Evolutionary conservation across 106 monocot species (phyloP).

Genomic region (Apostasia shenzhenica): DNA sequence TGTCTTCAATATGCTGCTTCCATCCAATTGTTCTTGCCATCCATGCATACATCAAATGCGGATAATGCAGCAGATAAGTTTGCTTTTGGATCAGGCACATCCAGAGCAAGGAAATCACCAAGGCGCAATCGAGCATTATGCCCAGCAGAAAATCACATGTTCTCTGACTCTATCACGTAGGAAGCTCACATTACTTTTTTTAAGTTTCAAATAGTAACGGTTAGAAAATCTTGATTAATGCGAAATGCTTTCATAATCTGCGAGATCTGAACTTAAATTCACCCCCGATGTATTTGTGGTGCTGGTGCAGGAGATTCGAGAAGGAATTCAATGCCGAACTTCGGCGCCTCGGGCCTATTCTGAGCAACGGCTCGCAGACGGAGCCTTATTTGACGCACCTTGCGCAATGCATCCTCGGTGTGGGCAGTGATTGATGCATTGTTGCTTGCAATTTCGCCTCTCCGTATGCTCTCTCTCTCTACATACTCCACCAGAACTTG

Average conservation of each 20-base stretch:
- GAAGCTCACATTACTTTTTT: background rate
- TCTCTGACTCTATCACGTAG: slow-evolving; percentile 70
- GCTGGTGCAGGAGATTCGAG: slow-evolving; percentile 61
- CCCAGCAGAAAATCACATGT: slow-evolving; percentile 21
- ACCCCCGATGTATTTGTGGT: background rate
- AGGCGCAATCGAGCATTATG: slow-evolving; percentile 24
- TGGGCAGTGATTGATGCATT: slow-evolving; percentile 34
- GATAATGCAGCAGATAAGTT: slow-evolving; percentile 16
- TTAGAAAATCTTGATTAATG: no score
- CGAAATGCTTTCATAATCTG: background rate
- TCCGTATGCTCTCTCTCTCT: no score
- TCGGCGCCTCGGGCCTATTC: slow-evolving; percentile 64
- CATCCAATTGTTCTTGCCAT: slow-evolving; percentile 72
- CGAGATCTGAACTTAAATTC: background rate
- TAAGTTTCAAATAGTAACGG: no score
- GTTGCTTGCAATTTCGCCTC: background rate
- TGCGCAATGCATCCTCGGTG: slow-evolving; percentile 80
- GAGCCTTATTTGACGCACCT: slow-evolving; percentile 93
- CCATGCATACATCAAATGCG: slow-evolving; percentile 30
- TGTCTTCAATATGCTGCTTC: slow-evolving; percentile 89
- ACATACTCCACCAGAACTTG: no score
- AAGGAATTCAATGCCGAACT: slow-evolving; percentile 72
- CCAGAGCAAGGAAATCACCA: slow-evolving; percentile 25
- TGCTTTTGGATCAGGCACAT: slow-evolving; percentile 13
- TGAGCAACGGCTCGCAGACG: slow-evolving; percentile 70